Base-by-base conservation (phyloP, 352 stramenopile genomes). In the Globisporangium cederbergense region DNA sequence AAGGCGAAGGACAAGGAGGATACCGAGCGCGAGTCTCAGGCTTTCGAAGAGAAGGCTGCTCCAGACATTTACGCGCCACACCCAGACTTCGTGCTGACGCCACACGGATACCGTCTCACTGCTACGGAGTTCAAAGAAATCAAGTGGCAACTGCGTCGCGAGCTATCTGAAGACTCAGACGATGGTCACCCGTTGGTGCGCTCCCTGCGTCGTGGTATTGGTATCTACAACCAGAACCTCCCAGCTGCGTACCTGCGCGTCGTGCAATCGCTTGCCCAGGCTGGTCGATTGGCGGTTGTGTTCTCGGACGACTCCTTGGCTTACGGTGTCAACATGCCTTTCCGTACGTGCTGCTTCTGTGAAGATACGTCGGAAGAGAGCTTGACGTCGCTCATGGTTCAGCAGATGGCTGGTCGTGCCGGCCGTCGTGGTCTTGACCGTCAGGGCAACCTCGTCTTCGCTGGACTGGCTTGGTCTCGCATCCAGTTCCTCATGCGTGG, bases 241-340 rank as follows among this genome's bases (percentile, higher is more conserved):
- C 96, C 97, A 10, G 85, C 86, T 14, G 94, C 93, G 34, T 99
- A 99, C 75, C 76, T 98, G 58, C 86, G 97, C 56, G 86, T 99
- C 43, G 96, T 99, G 46, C 97, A 99, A 77, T 94, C 95, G 40
- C 84, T 99, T 47, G 97, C 97, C 18, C 97, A 99, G 72, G 91
- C 97, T 58, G 97, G 97, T 80, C 97, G 97, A 67, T 78, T 99
- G 13, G 97, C 95, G 2, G 96, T 99, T 58, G 97, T 99, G 8
- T 99, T 99, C 71, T 98, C 94, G 42, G 97, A 99, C 72, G 93
- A 98, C 65, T 98, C 97, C 28, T 83, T 99, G 46, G 97, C 97
- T 7, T 99, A 99, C 73, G 97, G 97, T 79, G 97, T 99, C 0
- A 99, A 99, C 86, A 99, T 99, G 97, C 97, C 97, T 34, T 99